Evolutionary conservation across 2,329 filamentous ascomycete species (phyloP), one percentile per base, ranked within the genome.

Genomic region (Fusarium cicatricum): DNA sequence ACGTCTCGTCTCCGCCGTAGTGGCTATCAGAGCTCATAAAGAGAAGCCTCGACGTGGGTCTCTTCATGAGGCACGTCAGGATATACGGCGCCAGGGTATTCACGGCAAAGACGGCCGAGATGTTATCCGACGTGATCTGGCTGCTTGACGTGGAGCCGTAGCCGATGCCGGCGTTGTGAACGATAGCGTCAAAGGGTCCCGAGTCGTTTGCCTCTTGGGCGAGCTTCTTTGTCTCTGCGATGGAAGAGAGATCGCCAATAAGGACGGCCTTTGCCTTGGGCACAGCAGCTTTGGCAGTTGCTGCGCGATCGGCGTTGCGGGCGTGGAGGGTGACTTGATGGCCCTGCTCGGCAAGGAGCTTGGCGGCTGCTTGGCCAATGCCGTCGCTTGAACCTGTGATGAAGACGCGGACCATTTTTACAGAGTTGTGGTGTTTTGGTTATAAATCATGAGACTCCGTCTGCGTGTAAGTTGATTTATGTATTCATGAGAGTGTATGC

Each of bases 11-110:
- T 2, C 62, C 62, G 1, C 55, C 41, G 32, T 58, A 63, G 21
- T 65, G 62, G 6, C 59, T 63, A 2, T 63, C 62, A 0, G 62
- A 65, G 31, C 58, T 60, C 55, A 65, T 65, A 8, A 65, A 65
- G 2, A 65, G 12, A 0, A 65, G 23, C 0, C 60, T 34, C 5
- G 36, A 45, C 11, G n/a, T 51, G 0, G 62, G 62, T 3, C 52
- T 58, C 1, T 65, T 49, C 62, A 65, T 60, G 1, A 65, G 55
- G 11, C 46, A 63, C 0, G 62, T 58, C 2, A 65, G 47, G 4
- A 63, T 60, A 2, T 65, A 65, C 0, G 62, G 62, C 0, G 62
- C 62, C 2, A 65, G 50, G 0, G 55, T 63, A 9, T 65, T 65
- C 12, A 65, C 58, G 2, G 62, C 55, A 32, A 65, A 63, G 0